Conservation (phyloP, 768 basidiomycete genomes). For the Multifurca ochricompacta region DNA sequence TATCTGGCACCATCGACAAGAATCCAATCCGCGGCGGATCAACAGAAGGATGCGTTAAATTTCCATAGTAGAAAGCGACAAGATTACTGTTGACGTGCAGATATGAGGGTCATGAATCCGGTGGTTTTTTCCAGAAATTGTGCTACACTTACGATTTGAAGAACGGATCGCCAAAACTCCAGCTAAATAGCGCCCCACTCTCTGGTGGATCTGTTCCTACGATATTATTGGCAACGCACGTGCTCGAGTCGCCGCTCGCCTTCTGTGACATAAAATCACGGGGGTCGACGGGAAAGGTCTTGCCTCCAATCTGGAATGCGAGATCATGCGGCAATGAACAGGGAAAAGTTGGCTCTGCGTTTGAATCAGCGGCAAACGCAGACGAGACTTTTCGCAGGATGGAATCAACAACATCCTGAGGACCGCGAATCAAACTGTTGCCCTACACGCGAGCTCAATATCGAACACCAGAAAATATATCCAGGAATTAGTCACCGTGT, state of each 20-base stretch:
- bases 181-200: conserved; percentile 38
- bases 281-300: conserved; percentile 69
- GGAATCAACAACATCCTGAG: conserved; percentile 24
- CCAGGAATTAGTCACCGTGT: conserved; percentile 42
- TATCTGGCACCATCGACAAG: conserved; percentile 55
- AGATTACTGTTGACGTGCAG: conserved; percentile 39
- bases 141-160: conserved; percentile 51
- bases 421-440: conserved; percentile 70
- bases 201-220: conserved; percentile 17
- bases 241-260: conserved; percentile 18
- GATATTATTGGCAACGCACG: conserved; percentile 12
- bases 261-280: conserved; percentile 54
- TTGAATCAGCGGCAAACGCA: conserved; percentile 4
- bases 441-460: conserved; percentile 38
- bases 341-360: conserved; percentile 13
- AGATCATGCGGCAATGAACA: conserved; percentile 14
- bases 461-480: neutral
- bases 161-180: conserved; percentile 73
- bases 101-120: neutral
- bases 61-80: conserved; percentile 65
- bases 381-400: conserved; percentile 15
- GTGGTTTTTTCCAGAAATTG: no score
- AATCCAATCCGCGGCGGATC: conserved; percentile 67
- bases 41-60: conserved; percentile 54
- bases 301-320: conserved; percentile 23